phyloP scores from a whole-genome alignment of 768 basidiomycete species.

The Leccinellum albellum region DNA sequence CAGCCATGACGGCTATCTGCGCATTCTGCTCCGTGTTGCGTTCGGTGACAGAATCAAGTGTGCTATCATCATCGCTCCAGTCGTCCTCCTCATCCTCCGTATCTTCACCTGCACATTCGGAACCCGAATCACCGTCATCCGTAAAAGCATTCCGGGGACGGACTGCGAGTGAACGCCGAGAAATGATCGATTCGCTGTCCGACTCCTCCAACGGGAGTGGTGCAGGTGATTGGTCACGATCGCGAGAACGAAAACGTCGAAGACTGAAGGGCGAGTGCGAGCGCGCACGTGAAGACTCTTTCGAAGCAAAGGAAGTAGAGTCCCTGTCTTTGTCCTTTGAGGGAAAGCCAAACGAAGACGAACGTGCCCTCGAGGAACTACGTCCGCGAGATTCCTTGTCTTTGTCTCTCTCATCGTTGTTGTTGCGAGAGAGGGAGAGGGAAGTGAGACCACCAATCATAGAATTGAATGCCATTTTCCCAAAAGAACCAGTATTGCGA shows the following conservation, averaged over 20 bases:
- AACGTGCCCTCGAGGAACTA: conserved; percentile 45
- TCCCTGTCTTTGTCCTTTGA: conserved; percentile 32
- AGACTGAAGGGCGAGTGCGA: conserved; percentile 80
- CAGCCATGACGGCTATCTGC: conserved; percentile 36
- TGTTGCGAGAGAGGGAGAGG: conserved; percentile 57
- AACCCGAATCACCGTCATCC: conserved; percentile 60
- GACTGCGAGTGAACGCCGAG: conserved; percentile 36
- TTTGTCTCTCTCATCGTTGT: conserved; percentile 36
- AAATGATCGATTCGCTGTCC: conserved; percentile 41
- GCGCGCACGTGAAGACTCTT: conserved; percentile 57
- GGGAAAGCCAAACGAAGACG: conserved; percentile 45
- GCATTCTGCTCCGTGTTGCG: conserved; percentile 86
- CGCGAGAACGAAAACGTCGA: conserved; percentile 58
- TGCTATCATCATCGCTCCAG: conserved; percentile 52
- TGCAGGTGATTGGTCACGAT: conserved; percentile 53
- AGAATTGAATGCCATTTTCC: conserved; percentile 58
- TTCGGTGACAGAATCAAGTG: conserved; percentile 78
- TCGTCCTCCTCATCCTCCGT: conserved; percentile 57
- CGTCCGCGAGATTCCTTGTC: conserved; percentile 51
- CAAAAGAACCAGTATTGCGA: conserved; percentile 48
- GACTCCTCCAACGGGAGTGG: conserved; percentile 56
- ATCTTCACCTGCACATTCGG: conserved; percentile 49
- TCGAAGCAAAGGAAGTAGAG: conserved; percentile 40
- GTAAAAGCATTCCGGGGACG: conserved; percentile 62
- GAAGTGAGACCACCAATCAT: conserved; percentile 72